Base-by-base conservation (phyloP, 345 rosid genomes). In the Eucalyptus lansdowneana region DNA sequence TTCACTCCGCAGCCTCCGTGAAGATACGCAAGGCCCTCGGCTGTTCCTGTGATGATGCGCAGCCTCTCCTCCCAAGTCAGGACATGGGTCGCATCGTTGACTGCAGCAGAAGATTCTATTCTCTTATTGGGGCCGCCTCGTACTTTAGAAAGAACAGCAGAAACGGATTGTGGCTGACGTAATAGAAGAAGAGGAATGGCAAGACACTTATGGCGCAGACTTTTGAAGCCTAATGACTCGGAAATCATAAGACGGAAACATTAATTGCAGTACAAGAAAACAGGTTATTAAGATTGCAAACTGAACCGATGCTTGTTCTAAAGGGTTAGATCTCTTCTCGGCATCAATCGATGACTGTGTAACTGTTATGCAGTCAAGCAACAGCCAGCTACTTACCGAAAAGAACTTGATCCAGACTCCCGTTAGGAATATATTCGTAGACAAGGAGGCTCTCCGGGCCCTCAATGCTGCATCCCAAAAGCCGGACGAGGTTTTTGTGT, bases 391-490 rank as follows among this genome's bases (percentile, higher is more conserved):
- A 51, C 94, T 91, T 90, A 96, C 99, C 86, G 58, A 97, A 97
- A 86, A 96, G 94, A 88, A 95, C 91, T 90, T 95, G 96, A 88
- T 96, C 97, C 2, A 97, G 97, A 91, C 98, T 95, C 88, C 93
- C 93, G 51, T 97, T 97, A 9, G 94, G 96, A 60, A 96, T 94
- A 90, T 95, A 96, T 90, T 97, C 99, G 47, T 97, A 96, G 76
- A 97, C 96, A 34, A 97, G 94, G 91, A 96, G 96, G 92, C 99
- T 95, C 65, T 96, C 96, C 0, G 97, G 98, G 58, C 99, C 99
- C 94, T 96, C 97, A 34, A 96, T 95, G 91, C 97, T 95, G 90
- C 99, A 97, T 37, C 99, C 99, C 87, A 97, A 89, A 40, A 97
- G 95, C 86, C 90, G 93, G 40, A 96, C 96, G 51, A 97, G 94